Base-by-base conservation (phyloP, 805 yeast species). In the Hagleromyces aurorensis region DNA sequence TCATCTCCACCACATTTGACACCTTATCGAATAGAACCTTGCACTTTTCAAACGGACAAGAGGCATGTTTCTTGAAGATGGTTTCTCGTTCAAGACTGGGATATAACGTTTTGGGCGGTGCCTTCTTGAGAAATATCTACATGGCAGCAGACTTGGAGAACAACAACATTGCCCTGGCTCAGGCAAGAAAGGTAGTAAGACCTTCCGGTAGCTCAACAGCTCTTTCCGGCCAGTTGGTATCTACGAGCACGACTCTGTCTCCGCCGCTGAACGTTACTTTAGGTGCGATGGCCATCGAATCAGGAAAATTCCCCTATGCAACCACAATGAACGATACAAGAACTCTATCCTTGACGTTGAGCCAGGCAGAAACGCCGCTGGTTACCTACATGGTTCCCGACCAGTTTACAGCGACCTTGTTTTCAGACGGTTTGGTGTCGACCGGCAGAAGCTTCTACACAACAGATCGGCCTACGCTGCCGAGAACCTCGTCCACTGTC, bases 111-210 rank as follows among this genome's bases (percentile, higher is more conserved):
- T 50, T 81, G 22, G 91, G 89, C 3, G 56, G 71, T 5, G 65
- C 80, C 4, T 72, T 79, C 41, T 38, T 80, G 26, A 60, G 60
- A 29, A 59, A 64, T 26, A 54, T 67, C 6, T 78, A 71, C 46
- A 35, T 79, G 21, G 87, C 78, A 0, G 75, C 77, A 21, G 85
- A 80, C 50, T 64, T 72, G 38, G 84, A 67, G 10, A 71, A 70
- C 12, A 50, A 61, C 15, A 57, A 58, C 13, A 47, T 79, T 16
- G 91, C 79, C 1, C 28, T 80, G 28, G 82, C 75, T 1, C 65
- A 66, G 26, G 62, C 77, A 3, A 60, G 61, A 32, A 36, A 30
- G 16, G 22, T 21, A 7, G 16, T n/a, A 24, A 37, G 25, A 27
- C 25, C 27, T 21, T 23, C 23, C 3, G n/a, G n/a, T n/a, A n/a